phyloP scores from a whole-genome alignment of 2,329 filamentous ascomycete genomes.

The Xylariaceae sp. region DNA sequence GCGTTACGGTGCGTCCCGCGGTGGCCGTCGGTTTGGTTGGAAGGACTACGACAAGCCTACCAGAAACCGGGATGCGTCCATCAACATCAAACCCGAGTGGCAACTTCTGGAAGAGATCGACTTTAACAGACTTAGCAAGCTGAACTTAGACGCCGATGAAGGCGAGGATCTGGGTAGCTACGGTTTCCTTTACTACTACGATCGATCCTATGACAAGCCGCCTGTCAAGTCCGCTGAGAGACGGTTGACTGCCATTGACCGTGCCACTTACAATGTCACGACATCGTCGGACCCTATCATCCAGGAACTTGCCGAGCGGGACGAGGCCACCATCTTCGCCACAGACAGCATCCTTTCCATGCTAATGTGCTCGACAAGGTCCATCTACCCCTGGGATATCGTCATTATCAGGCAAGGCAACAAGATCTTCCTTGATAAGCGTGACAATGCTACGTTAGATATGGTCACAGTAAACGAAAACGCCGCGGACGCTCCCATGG shows the following conservation, averaged over 20 bases:
- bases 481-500: conserved; percentile 87
- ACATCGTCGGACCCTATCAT: conserved; percentile 95
- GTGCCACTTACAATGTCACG: conserved; percentile 96
- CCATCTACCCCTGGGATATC: conserved; percentile 97
- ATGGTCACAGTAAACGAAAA: conserved; percentile 99
- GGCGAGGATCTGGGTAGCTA: conserved; percentile 94
- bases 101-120: conserved; percentile 96
- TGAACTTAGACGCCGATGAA: conserved; percentile 91
- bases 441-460: conserved; percentile 88
- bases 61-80: conserved; percentile 90
- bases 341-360: conserved; percentile 97
- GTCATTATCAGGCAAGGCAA: conserved; percentile 88
- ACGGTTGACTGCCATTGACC: conserved; percentile 83
- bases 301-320: conserved; percentile 91
- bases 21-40: conserved; percentile 91
- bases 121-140: conserved; percentile 89
- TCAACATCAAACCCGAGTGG: conserved; percentile 96
- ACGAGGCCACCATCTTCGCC: conserved; percentile 94
- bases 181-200: conserved; percentile 98
- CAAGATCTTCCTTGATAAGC: conserved; percentile 99
- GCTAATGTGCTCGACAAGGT: conserved; percentile 97
- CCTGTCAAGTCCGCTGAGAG: conserved; percentile 84
- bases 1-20: conserved; percentile 65
- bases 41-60: conserved; percentile 98
- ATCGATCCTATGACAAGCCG: conserved; percentile 89